Percentiles rank a stretch among this genome's conserved stretches.
These are phyloP conservation scores for Podaxis sp. DNA, from an alignment of 768 basidiomycete genomes.

Conservation along the genomic window DNA sequence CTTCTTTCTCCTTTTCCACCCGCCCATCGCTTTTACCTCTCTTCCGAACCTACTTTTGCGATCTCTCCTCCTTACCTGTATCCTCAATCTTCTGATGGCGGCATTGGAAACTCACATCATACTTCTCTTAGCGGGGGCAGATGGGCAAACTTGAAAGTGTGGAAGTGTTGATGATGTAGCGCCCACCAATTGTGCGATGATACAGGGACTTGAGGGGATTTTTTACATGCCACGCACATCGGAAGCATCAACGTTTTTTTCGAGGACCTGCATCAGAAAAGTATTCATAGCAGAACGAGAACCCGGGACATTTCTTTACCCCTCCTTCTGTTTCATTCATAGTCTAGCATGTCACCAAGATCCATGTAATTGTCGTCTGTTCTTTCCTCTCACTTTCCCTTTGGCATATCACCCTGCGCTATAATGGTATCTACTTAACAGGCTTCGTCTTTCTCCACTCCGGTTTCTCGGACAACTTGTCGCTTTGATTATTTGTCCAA, in stretches of 20 bases:
- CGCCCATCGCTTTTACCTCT: background rate
- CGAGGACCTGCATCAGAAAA: background rate
- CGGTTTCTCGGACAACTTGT: too few species aligned
- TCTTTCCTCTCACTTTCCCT: too few species aligned
- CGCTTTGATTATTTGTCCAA: too few species aligned
- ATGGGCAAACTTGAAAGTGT: slow-evolving; percentile 38
- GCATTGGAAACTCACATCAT: slow-evolving; percentile 12
- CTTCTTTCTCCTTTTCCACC: background rate
- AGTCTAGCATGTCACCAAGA: too few species aligned
- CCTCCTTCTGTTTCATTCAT: too few species aligned
- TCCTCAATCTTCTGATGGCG: slow-evolving; percentile 12
- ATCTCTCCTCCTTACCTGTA: background rate
- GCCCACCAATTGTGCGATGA: background rate
- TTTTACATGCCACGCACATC: background rate
- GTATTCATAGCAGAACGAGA: too few species aligned
- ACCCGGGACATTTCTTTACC: too few species aligned
- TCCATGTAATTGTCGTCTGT: too few species aligned
- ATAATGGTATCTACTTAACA: too few species aligned
- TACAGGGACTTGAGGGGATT: background rate
- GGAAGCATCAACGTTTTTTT: background rate
- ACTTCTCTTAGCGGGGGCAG: slow-evolving; percentile 33
- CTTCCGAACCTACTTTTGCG: background rate
- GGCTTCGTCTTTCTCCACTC: too few species aligned
- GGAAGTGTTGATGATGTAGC: slow-evolving; percentile 46
- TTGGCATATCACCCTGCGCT: background rate